Percentiles rank a stretch among this genome's conserved stretches.
These are phyloP conservation scores for Candida suzukii DNA, from an alignment of 805 yeast genomes.

Conservation along the genomic window DNA sequence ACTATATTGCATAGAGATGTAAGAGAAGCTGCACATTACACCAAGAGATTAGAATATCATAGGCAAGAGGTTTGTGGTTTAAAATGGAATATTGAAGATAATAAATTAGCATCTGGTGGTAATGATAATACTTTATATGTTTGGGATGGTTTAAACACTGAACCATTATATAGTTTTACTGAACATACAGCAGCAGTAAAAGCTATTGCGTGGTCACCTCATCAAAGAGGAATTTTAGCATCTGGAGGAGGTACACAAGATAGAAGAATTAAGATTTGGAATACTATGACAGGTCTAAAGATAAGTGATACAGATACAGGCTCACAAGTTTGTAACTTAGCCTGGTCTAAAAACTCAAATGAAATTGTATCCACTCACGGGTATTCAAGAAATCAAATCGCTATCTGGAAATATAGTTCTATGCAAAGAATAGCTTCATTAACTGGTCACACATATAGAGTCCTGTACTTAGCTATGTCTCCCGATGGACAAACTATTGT, in stretches of 20 bases:
- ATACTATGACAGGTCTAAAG: slow-evolving; percentile 69
- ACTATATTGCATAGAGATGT: slow-evolving; percentile 87
- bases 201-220: slow-evolving; percentile 97
- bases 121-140: slow-evolving; percentile 83
- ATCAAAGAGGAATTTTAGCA: slow-evolving; percentile 87
- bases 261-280: slow-evolving; percentile 86
- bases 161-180: slow-evolving; percentile 65
- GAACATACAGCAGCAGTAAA: slow-evolving; percentile 95
- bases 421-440: slow-evolving; percentile 91
- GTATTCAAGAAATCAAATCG: slow-evolving; percentile 81
- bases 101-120: slow-evolving; percentile 91
- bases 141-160: slow-evolving; percentile 73
- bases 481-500: slow-evolving; percentile 97
- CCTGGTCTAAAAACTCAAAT: slow-evolving; percentile 88
- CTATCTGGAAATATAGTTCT: slow-evolving; percentile 89
- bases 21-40: slow-evolving; percentile 74
- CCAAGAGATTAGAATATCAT: slow-evolving; percentile 63
- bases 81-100: slow-evolving; percentile 87
- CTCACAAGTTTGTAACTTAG: slow-evolving; percentile 89
- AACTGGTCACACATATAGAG: slow-evolving; percentile 92
- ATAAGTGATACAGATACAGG: slow-evolving; percentile 87
- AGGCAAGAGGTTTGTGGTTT: slow-evolving; percentile 95
- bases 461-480: slow-evolving; percentile 78
- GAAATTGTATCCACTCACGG: slow-evolving; percentile 96
- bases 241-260: slow-evolving; percentile 98